Conservation (phyloP, 2,329 filamentous ascomycete genomes). For the Colletotrichum somersetense region DNA sequence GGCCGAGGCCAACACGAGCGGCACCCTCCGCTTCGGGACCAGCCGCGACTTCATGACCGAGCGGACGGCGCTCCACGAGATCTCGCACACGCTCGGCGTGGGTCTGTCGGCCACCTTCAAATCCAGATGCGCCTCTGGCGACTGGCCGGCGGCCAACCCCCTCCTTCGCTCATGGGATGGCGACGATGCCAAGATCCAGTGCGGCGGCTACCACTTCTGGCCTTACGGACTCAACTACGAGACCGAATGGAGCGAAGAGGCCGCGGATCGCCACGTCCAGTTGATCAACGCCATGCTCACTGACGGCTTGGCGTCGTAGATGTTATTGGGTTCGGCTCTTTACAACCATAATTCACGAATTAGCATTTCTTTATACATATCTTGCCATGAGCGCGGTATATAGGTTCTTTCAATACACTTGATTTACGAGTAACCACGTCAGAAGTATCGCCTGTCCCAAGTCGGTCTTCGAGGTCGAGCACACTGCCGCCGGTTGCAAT, state of each 20-base stretch:
- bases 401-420: too few relatives aligned
- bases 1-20: slow-evolving; percentile 60
- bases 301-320: slow-evolving; percentile 49
- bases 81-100: slow-evolving; percentile 61
- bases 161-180: slow-evolving; percentile 60
- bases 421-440: not conserved
- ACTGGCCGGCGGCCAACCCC: slow-evolving; percentile 57
- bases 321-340: not conserved
- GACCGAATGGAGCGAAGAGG: slow-evolving; percentile 59
- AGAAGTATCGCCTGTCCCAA: too few relatives aligned
- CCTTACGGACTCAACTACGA: slow-evolving; percentile 59
- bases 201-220: slow-evolving; percentile 57
- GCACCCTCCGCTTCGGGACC: slow-evolving; percentile 60
- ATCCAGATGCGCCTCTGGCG: slow-evolving; percentile 52
- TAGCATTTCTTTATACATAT: too few relatives aligned
- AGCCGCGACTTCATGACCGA: slow-evolving; percentile 62
- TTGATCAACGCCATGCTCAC: slow-evolving; percentile 60
- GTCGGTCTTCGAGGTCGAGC: too few relatives aligned
- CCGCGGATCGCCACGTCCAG: slow-evolving; percentile 57
- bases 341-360: not conserved
- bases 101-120: slow-evolving; percentile 58
- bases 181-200: slow-evolving; percentile 51
- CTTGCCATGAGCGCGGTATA: too few relatives aligned
- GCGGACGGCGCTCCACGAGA: slow-evolving; percentile 63
- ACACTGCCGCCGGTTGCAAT: too few relatives aligned